Evolutionary conservation across 495 filamentous ascomycete species (phyloP).

Genomic region (Hypoxylon fragiforme): DNA sequence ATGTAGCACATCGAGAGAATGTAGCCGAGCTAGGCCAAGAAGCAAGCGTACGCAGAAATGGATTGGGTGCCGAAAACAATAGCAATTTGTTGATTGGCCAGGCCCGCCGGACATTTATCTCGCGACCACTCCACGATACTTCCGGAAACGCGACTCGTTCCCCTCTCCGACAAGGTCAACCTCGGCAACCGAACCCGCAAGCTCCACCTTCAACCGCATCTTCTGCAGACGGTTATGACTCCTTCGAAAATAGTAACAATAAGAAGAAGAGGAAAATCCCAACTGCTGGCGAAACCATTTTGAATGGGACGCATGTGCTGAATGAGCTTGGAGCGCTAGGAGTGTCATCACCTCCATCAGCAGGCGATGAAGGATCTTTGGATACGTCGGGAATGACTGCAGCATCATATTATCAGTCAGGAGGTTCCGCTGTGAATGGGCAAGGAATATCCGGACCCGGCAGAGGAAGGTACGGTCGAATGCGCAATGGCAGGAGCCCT

Average conservation of each 20-base stretch:
- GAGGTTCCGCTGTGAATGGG: slow-evolving; percentile 50
- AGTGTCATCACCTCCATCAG: slow-evolving; percentile 27
- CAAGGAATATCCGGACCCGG: slow-evolving; percentile 76
- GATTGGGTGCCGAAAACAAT: slow-evolving; percentile 42
- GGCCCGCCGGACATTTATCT: slow-evolving; percentile 29
- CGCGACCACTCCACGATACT: slow-evolving; percentile 32
- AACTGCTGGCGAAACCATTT: slow-evolving; percentile 66
- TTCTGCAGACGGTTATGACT: slow-evolving; percentile 87
- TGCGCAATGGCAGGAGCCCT: slow-evolving; percentile 66
- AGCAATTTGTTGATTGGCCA: slow-evolving; percentile 41
- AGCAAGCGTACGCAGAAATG: slow-evolving; percentile 33
- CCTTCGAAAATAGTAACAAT: slow-evolving; percentile 98
- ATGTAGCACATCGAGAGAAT: slow-evolving; percentile 36
- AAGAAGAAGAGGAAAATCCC: slow-evolving; percentile 99
- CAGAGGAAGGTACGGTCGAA: slow-evolving; percentile 74
- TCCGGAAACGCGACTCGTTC: slow-evolving; percentile 32
- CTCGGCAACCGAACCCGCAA: slow-evolving; percentile 49
- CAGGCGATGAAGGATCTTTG: slow-evolving; percentile 36
- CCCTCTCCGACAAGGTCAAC: slow-evolving; percentile 35
- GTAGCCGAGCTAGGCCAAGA: slow-evolving; percentile 37
- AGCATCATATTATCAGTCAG: slow-evolving; percentile 41
- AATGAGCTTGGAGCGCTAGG: slow-evolving; percentile 47
- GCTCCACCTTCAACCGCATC: slow-evolving; percentile 54
- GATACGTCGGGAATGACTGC: slow-evolving; percentile 44
- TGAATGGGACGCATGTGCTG: slow-evolving; percentile 57